phyloP scores from a whole-genome alignment of 129 eudicot genomes.

The Solidago caesia region DNA sequence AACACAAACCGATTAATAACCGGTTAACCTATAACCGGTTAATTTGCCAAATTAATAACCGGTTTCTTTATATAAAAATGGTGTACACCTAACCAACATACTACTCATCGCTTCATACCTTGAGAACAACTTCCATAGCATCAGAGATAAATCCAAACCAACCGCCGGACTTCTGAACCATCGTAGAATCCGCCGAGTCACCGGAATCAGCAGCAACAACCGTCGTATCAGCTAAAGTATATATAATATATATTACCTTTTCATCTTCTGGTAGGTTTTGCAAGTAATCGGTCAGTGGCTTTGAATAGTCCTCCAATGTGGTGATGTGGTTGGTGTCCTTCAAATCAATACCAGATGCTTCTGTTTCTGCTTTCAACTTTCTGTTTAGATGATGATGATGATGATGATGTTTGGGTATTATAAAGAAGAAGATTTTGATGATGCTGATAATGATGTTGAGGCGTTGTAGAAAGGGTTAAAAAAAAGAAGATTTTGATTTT shows the following conservation, averaged over 20 bases:
- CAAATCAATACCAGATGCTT: conserved; percentile 70
- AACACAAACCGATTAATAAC: too few relatives aligned
- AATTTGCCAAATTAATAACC: too few relatives aligned
- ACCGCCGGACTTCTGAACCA: conserved; percentile 74
- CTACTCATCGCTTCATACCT: conserved; percentile 37
- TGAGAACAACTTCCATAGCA: conserved; percentile 96
- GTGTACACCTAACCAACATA: too few relatives aligned
- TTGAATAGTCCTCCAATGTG: conserved; percentile 74
- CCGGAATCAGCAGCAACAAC: conserved; percentile 48
- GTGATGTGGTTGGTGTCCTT: conserved; percentile 67
- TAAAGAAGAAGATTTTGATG: too few relatives aligned
- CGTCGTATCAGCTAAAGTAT: conserved; percentile 97
- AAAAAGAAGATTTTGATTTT: too few relatives aligned
- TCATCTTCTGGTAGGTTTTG: conserved; percentile 72
- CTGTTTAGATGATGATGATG: too few relatives aligned
- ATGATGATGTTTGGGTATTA: too few relatives aligned
- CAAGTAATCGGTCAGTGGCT: conserved; percentile 68
- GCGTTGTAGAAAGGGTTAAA: too few relatives aligned
- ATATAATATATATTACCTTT: conserved; percentile 58
- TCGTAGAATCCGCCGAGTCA: conserved; percentile 31
- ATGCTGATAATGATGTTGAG: too few relatives aligned
- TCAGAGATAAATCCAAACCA: conserved; percentile 98
- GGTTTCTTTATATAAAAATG: too few relatives aligned
- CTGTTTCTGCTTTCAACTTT: too few relatives aligned
- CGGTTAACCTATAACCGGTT: too few relatives aligned